Base-by-base conservation (phyloP, 306 rosid genomes). In the Quercus engelmannii region DNA sequence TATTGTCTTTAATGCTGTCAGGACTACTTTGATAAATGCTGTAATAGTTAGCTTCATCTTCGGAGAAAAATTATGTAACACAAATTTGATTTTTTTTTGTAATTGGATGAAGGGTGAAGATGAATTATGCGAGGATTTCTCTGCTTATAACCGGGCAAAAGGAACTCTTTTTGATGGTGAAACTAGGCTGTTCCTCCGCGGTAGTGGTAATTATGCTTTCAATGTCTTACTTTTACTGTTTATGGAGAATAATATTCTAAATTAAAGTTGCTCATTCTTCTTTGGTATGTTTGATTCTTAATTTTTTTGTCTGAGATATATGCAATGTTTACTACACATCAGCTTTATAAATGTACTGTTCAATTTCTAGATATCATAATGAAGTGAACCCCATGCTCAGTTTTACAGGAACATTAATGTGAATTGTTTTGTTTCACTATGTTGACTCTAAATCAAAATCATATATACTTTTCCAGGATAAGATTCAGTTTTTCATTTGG, bases 111-210 rank as follows among this genome's bases (percentile, higher is more conserved):
- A 95, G 98, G 99, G 99, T 68, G 92, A 95, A n/a, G 99, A 95
- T 41, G 99, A 92, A 86, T 86, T 92, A 63, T 95, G 99, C 20
- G 98, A 92, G 81, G 87, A 79, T 65, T 95, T 95, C 88, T 95
- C 91, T 85, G 95, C 99, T 70, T 90, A 86, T 77, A 95, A 91
- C 79, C 95, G 98, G 55, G 97, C 99, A 38, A 88, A 90, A 72
- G 99, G 99, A 75, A 95, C 97, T 52, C 99, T 95, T 73, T 95
- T 92, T 58, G 99, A 92, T 76, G 98, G 99, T 69, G 97, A 95
- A 87, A 95, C 99, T 81, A 86, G 99, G 67, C 81, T 95, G 31
- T 92, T 95, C 91, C 89, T 95, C 61, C 92, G 90, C 54, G 31
- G 64, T 76, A 85, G 80, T 82, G 97, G 98, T 92, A 82, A 88